Conservation (phyloP, 75 land plant species). For the Chamaecyparis obtusa region DNA sequence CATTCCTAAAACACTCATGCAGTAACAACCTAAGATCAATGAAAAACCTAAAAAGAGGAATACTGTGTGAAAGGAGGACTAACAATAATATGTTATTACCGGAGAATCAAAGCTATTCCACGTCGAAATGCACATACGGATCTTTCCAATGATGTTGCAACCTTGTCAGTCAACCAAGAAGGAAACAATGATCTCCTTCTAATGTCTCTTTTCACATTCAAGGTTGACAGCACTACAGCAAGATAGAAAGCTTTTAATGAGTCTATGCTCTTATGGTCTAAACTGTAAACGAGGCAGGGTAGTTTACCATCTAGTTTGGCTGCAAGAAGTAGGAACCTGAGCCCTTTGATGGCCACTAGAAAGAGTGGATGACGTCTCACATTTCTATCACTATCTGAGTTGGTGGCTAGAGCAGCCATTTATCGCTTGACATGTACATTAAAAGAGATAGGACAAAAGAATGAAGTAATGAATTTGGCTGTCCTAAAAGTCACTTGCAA, state of each 20-base stretch:
- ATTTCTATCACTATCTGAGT: background rate
- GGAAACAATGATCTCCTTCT: background rate
- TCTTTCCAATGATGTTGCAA: background rate
- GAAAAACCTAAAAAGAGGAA: background rate
- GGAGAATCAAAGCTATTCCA: background rate
- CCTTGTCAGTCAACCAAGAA: background rate
- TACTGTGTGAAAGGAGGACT: background rate
- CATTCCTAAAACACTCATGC: background rate
- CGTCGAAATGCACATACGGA: background rate
- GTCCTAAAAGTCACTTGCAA: background rate
- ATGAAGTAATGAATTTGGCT: background rate
- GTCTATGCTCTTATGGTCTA: background rate
- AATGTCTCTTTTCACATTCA: background rate
- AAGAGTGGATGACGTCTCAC: background rate
- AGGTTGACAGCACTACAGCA: background rate
- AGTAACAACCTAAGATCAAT: background rate
- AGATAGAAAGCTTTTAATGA: background rate
- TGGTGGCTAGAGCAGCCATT: background rate
- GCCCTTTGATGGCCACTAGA: too few species aligned
- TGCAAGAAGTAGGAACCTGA: background rate
- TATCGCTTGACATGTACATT: background rate
- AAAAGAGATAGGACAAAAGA: background rate
- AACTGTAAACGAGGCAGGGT: background rate
- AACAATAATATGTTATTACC: background rate
- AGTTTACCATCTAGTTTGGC: background rate